Base-by-base conservation (phyloP, 495 filamentous ascomycete species). In the Umbilicaria muhlenbergii region DNA sequence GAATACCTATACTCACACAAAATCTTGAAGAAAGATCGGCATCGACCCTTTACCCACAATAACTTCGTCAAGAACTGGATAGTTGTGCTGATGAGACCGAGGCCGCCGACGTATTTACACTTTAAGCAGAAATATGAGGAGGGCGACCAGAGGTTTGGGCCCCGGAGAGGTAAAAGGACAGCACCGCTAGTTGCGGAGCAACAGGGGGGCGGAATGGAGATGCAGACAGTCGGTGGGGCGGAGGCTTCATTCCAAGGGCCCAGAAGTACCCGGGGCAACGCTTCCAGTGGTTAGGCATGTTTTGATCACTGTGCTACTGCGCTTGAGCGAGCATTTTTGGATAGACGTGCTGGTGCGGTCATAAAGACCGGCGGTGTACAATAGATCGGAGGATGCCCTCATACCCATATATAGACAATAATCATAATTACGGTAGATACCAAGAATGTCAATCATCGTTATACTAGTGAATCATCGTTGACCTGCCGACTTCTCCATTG, bases 1-100 rank as follows among this genome's bases (percentile, higher is more conserved):
- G 91, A 98, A 60, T 95, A 92, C 56, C 74, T 98, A 38, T 93
- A 91, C 61, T 86, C 82, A 11, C 86, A 93, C 57, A 96, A 96
- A 55, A 94, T 96, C 60, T 61, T 78, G 42, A 89, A 87, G 64
- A 75, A 81, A 49, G 91, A 96, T 56, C 77, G 91, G 17, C 92
- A 94, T 59, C 73, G 86, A 32, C 86, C 91, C 5, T 98, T 93
- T 44, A 83, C 78, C 0, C 89, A 94, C 55, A 80, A 74, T 17
- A 84, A 65, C 52, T 66, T 78, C 46, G 63, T 81, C 61, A 78
- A 66, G 45, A 96, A 96, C 57, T 91, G 82, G 77, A 60, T 83
- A 19, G 69, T 79, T 1, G 86, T 94, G 36, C 66, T 98, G 32
- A 74, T 78, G 42, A 74, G 91, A 38, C 85, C 91, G 31, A 71